Percentiles rank a stretch among this genome's conserved stretches.
phyloP scores from a whole-genome alignment of 768 basidiomycete species.

The Lyophyllum shimeji region DNA sequence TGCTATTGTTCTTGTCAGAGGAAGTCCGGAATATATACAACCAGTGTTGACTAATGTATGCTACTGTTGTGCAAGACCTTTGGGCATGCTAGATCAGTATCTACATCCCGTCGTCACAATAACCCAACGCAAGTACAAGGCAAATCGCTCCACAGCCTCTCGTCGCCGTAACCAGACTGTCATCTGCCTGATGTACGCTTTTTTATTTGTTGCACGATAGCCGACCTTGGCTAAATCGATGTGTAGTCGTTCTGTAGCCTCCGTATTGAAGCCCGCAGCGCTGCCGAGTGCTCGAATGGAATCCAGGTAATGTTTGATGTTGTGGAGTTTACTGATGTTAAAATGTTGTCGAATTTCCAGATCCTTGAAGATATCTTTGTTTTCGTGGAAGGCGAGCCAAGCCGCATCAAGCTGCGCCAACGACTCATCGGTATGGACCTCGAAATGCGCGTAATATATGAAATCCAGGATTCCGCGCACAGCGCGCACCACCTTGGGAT shows the following conservation, averaged over 20 bases:
- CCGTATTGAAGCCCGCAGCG: slow-evolving; percentile 32
- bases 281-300: slow-evolving; percentile 25
- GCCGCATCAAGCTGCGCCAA: slow-evolving; percentile 23
- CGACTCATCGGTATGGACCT: slow-evolving; percentile 25
- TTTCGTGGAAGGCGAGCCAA: slow-evolving; percentile 27
- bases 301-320: slow-evolving; percentile 29
- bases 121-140: slow-evolving; percentile 1
- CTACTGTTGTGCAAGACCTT: no score
- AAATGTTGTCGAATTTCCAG: slow-evolving; percentile 29
- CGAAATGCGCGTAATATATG: slow-evolving; percentile 32
- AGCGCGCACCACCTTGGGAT: slow-evolving; percentile 17
- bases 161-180: slow-evolving; percentile 26
- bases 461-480: slow-evolving; percentile 21
- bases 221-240: slow-evolving; percentile 30
- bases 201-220: slow-evolving; percentile 28
- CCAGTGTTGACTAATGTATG: no score
- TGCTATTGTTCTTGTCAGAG: no score
- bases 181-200: slow-evolving; percentile 37
- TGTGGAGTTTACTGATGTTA: slow-evolving; percentile 38
- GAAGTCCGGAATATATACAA: no score
- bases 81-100: no score
- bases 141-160: not conserved
- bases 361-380: slow-evolving; percentile 29
- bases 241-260: slow-evolving; percentile 27
- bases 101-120: no score